These are phyloP conservation scores for Hydrangea macrophylla DNA, from an alignment of 148 eudicot species.

Conservation along the genomic window DNA sequence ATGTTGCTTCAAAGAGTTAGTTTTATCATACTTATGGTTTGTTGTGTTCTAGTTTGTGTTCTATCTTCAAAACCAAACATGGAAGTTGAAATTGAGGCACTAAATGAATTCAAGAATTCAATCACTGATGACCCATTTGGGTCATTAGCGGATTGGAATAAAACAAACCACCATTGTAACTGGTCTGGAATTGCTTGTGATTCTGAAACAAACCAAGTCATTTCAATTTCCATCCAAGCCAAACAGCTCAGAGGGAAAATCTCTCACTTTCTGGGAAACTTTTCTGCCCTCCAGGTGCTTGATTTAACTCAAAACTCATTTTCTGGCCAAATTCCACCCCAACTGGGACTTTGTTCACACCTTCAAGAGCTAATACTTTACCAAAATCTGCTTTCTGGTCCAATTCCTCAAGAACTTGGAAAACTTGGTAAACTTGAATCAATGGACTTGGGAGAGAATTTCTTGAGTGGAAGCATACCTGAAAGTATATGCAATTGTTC, in stretches of 20 bases:
- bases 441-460: slow-evolving; percentile 56
- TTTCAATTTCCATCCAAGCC: slow-evolving; percentile 41
- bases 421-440: slow-evolving; percentile 38
- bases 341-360: slow-evolving; percentile 49
- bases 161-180: slow-evolving; percentile 59
- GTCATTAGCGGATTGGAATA: slow-evolving; percentile 52
- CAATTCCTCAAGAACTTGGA: slow-evolving; percentile 54
- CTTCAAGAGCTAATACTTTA: slow-evolving; percentile 42
- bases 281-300: slow-evolving; percentile 67
- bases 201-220: slow-evolving; percentile 26
- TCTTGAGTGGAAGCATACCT: slow-evolving; percentile 62
- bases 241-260: slow-evolving; percentile 55
- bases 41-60: slow-evolving; percentile 4
- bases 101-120: slow-evolving; percentile 56
- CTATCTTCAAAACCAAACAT: slow-evolving; percentile 22
- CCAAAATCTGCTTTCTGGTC: slow-evolving; percentile 54
- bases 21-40: slow-evolving; percentile 12
- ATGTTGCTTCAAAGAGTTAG: slow-evolving; percentile 1
- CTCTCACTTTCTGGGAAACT: slow-evolving; percentile 56
- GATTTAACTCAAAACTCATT: slow-evolving; percentile 61
- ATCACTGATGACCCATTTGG: slow-evolving; percentile 63
- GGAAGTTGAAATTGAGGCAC: slow-evolving; percentile 41
- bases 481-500: slow-evolving; percentile 55
- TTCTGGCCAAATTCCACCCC: slow-evolving; percentile 56
- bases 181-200: slow-evolving; percentile 86